Evolutionary conservation across 768 basidiomycete species (phyloP).

Genomic region (Gloeopeniophorella convolvens): DNA sequence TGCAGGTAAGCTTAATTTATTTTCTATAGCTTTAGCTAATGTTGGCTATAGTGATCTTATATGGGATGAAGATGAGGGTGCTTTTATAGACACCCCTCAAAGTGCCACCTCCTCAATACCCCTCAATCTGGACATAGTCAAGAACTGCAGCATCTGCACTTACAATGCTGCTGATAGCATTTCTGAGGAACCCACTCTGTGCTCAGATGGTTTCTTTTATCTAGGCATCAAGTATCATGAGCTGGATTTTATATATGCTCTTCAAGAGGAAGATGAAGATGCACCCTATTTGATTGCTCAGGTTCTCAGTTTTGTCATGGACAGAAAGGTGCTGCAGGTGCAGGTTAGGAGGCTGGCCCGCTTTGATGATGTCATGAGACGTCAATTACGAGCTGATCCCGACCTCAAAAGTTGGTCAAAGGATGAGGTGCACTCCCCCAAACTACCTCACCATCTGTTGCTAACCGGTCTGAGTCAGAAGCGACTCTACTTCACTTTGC

Average conservation of each 20-base stretch:
- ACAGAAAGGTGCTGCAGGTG: constrained; percentile 26
- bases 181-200: constrained; percentile 22
- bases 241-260: constrained; percentile 56
- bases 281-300: constrained; percentile 49
- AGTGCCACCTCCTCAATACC: constrained; percentile 26
- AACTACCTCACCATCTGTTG: neutral
- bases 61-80: constrained; percentile 43
- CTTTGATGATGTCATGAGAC: constrained; percentile 34
- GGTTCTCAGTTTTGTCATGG: constrained; percentile 36
- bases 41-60: constrained; percentile 33
- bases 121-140: constrained; percentile 24
- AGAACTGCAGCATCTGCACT: constrained; percentile 9
- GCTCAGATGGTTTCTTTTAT: constrained; percentile 32
- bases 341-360: constrained; percentile 41
- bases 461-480: constrained; percentile 22
- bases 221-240: constrained; percentile 46
- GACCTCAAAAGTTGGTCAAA: constrained; percentile 1
- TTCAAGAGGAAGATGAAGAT: constrained; percentile 24
- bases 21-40: neutral
- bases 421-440: constrained; percentile 8
- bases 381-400: neutral
- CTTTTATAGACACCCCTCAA: constrained; percentile 41
- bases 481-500: constrained; percentile 37
- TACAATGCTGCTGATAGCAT: neutral
- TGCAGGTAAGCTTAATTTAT: constrained; percentile 38